Conservation (phyloP, 345 rosid genomes). For the Populus davidiana region DNA sequence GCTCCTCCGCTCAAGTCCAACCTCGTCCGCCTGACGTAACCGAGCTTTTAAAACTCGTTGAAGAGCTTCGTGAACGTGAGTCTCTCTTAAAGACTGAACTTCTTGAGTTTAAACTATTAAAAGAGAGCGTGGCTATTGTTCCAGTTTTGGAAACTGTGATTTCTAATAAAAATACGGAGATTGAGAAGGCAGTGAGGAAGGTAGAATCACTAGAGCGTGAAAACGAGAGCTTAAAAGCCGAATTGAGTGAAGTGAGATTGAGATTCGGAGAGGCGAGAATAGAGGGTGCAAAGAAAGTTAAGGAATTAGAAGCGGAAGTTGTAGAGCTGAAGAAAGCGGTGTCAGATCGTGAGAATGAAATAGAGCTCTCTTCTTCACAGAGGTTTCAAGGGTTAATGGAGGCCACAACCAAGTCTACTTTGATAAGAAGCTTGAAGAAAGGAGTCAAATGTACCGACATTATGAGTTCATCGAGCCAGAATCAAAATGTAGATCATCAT, state of each 20-base stretch:
- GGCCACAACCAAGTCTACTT: constrained; percentile 47
- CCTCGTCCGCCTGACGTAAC: constrained; percentile 72
- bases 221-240: constrained; percentile 41
- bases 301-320: constrained; percentile 49
- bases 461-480: not conserved
- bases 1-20: constrained; percentile 94
- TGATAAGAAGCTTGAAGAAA: constrained; percentile 49
- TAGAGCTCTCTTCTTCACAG: constrained; percentile 58
- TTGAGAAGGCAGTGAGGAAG: constrained; percentile 31
- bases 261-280: constrained; percentile 31
- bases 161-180: constrained; percentile 35
- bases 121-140: constrained; percentile 68
- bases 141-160: constrained; percentile 65
- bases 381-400: constrained; percentile 69
- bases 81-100: constrained; percentile 65
- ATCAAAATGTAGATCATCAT: constrained; percentile 28
- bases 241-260: constrained; percentile 24
- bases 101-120: constrained; percentile 63
- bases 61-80: constrained; percentile 73
- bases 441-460: constrained; percentile 30
- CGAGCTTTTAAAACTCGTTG: constrained; percentile 73
- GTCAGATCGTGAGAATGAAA: constrained; percentile 43
- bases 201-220: constrained; percentile 45
- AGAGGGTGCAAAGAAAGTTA: constrained; percentile 40
- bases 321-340: constrained; percentile 46